Evolutionary conservation across 306 rosid species (phyloP), one percentile per base, ranked within the genome.

Genomic region (Sindora glabra): DNA sequence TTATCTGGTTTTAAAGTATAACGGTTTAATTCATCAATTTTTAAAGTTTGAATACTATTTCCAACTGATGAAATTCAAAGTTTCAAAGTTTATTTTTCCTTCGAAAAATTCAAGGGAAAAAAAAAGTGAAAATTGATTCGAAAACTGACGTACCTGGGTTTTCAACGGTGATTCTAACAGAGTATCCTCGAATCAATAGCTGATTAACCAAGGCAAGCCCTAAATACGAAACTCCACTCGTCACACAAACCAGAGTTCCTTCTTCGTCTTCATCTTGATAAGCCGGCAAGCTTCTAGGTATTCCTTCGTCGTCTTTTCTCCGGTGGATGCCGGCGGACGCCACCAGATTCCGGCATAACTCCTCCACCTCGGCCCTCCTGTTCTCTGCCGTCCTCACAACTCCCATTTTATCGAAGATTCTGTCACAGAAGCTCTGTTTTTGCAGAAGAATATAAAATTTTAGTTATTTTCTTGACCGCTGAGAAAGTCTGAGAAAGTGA

Each of bases 161-260:
- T 1, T 83, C 73, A 16, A 86, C 77, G 8, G 76, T 25, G 79
- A 89, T 73, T 19, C 96, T 74, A 16, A 92, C 87, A 60, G 94
- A 86, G 74, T 76, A 92, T 51, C 99, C 96, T 27, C 70, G 75
- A 14, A 54, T 59, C 77, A 92, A 56, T 32, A 92, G 99, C 3
- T 59, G 74, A 54, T 78, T 79, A 19, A 86, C 80, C 49, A 92
- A 18, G 60, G 96, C 95, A 23, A 88, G 64, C 10, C 96, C 96
- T 15, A 89, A 59, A 61, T 78, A 81, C 2, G 99, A 89, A 60
- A 72, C 89, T 44, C 96, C 99, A 51, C 94, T 82, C 0, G 99
- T 92, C 19, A 92, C 95, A 50, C 96, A 89, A 2, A 92, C 75
- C 19, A 82, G 52, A 24, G 45, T 66, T 7, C 56, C 86, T 37